A percentile compares a stretch with the other conserved stretches of the same genome.
These are phyloP conservation scores for Cucurbita maxima DNA, from an alignment of 306 rosid genomes.

Conservation along the genomic window DNA sequence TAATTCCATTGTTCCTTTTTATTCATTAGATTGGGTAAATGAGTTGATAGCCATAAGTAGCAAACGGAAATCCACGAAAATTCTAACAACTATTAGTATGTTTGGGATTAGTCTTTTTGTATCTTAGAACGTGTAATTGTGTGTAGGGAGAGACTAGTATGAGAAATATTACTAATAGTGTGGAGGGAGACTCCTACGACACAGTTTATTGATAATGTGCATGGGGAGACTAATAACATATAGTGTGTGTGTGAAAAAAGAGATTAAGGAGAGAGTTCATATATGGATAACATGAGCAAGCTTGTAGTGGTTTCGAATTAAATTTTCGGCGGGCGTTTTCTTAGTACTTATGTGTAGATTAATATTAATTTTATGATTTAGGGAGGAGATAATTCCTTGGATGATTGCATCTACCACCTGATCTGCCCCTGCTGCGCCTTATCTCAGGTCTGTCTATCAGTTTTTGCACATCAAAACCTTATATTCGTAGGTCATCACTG, in stretches of 20 bases:
- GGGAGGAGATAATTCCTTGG: slow-evolving; percentile 41
- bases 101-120: background rate
- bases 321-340: background rate
- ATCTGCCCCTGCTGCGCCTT: slow-evolving; percentile 45
- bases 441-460: slow-evolving; percentile 26
- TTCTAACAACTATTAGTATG: background rate
- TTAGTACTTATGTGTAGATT: background rate
- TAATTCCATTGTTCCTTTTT: background rate
- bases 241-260: background rate
- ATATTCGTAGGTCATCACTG: background rate
- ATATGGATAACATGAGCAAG: background rate
- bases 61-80: background rate
- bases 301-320: background rate
- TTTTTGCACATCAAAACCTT: background rate
- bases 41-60: background rate
- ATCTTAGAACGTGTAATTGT: background rate
- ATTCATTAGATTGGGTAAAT: background rate
- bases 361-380: slow-evolving; percentile 4
- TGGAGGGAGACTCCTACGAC: background rate
- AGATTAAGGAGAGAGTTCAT: background rate
- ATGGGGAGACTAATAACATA: background rate
- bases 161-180: background rate
- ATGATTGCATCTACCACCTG: slow-evolving; percentile 44
- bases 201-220: background rate
- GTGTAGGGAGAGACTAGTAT: background rate